Base-by-base conservation (phyloP, 2,329 filamentous ascomycete species). In the Boeremia lycopersici region DNA sequence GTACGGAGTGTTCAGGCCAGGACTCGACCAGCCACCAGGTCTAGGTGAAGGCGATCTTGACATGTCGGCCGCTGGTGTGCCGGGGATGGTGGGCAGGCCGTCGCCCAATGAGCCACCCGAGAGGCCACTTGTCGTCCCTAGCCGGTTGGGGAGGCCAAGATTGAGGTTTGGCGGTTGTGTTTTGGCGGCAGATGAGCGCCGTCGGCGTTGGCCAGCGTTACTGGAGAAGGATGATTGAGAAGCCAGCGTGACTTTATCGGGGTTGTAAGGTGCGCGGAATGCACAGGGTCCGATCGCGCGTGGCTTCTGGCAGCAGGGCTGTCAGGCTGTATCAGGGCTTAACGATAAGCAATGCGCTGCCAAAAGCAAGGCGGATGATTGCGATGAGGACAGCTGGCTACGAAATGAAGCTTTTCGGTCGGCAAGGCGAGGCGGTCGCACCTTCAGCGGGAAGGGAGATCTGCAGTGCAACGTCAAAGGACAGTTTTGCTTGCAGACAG, bases 21-120 rank as follows among this genome's bases (percentile, higher is more conserved):
- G 91, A 77, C 89, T 95, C 52, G 90, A 86, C 93, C 93, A 97
- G 66, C 92, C 92, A 71, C 91, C 91, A 68, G 89, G 89, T 60
- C 86, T 84, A 59, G 93, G 93, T 51, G 91, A 96, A 45, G 93
- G 91, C 71, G 91, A 96, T 77, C 91, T 87, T 64, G 92, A 90
- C 93, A 96, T 96, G 31, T 70, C 52, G 48, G 64, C 52, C 33
- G 67, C 68, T 50, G 73, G 73, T 23, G 73, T 76, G 58, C 73
- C 72, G 41, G 73, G 73, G 42, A 76, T 74, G 10, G 71, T 61
- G 55, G 74, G 72, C 40, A 76, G 71, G 61, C 54, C 60, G 53
- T 71, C 68, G 56, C 69, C 70, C 49, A 68, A 59, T 44, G 64
- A 68, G 60, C 64, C 64, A 54, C 69, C 68, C 51, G 69, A 63